Percentiles rank a stretch among this genome's conserved stretches.
phyloP scores from a whole-genome alignment of 805 yeast genomes.

The Torulaspora indica region DNA sequence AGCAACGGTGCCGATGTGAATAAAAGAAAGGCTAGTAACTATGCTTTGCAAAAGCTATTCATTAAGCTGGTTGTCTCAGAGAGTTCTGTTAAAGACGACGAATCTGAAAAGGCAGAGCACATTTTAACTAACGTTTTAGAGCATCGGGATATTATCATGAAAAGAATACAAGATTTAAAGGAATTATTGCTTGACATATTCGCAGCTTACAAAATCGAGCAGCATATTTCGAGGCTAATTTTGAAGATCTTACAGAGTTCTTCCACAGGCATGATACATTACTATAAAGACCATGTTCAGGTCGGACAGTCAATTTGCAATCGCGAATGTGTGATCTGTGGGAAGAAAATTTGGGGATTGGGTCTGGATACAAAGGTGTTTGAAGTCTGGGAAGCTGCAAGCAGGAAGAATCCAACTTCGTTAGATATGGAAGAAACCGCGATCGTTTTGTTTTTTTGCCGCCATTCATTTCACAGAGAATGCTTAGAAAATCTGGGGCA shows the following conservation, averaged over 20 bases:
- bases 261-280: constrained; percentile 44
- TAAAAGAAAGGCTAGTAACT: constrained; percentile 14
- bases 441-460: constrained; percentile 27
- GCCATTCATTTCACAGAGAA: constrained; percentile 31
- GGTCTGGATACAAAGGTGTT: constrained; percentile 48
- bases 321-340: constrained; percentile 71
- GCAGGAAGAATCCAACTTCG: constrained; percentile 17
- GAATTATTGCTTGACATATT: constrained; percentile 59
- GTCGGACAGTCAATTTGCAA: constrained; percentile 62
- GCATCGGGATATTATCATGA: constrained; percentile 42
- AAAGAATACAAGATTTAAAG: constrained; percentile 57
- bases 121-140: constrained; percentile 54
- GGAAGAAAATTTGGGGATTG: constrained; percentile 66
- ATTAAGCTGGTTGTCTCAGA: constrained; percentile 22
- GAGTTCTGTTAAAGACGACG: constrained; percentile 16
- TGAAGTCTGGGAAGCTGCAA: constrained; percentile 52
- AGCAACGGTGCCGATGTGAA: not conserved
- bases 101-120: constrained; percentile 43
- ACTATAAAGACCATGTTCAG: constrained; percentile 40
- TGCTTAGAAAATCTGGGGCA: constrained; percentile 33
- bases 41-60: constrained; percentile 21
- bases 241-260: constrained; percentile 54
- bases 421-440: constrained; percentile 3
- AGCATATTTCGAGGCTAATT: constrained; percentile 48
- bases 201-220: constrained; percentile 60